Conservation (phyloP, 345 rosid genomes). For the Salix caprea region DNA sequence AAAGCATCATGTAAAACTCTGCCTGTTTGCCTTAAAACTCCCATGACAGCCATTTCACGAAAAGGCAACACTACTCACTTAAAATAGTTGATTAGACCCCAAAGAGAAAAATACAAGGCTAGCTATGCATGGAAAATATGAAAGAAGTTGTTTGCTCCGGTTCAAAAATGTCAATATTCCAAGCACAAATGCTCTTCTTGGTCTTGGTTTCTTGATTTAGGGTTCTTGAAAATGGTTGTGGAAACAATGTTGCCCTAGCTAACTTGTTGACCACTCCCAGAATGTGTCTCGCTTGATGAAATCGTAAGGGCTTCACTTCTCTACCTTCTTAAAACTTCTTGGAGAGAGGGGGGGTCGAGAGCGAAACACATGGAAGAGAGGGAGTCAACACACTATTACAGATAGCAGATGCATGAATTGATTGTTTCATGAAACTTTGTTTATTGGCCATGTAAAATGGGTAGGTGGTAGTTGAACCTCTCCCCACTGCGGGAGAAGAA, state of each 20-base stretch:
- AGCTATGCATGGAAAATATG: neutral
- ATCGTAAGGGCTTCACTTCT: neutral
- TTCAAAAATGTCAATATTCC: neutral
- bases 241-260: neutral
- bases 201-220: neutral
- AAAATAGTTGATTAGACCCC: neutral
- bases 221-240: slow-evolving; percentile 9
- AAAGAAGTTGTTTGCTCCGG: neutral
- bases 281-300: neutral
- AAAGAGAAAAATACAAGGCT: neutral
- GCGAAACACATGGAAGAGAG: neutral
- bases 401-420: slow-evolving; percentile 27
- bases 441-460: slow-evolving; percentile 40
- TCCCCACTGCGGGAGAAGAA: slow-evolving; percentile 13
- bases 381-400: neutral
- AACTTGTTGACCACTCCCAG: slow-evolving; percentile 1
- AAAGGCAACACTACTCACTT: neutral
- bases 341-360: neutral
- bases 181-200: slow-evolving; percentile 3
- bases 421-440: slow-evolving; percentile 52
- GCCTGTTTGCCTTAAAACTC: slow-evolving; percentile 12
- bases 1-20: slow-evolving; percentile 21
- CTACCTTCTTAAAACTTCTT: neutral
- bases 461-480: slow-evolving; percentile 82
- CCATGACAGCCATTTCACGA: slow-evolving; percentile 5